A percentile compares a stretch with the other conserved stretches of the same genome.
These are phyloP conservation scores for Fusarium newnesense DNA, from an alignment of 2,329 filamentous ascomycete species.

Conservation along the genomic window DNA sequence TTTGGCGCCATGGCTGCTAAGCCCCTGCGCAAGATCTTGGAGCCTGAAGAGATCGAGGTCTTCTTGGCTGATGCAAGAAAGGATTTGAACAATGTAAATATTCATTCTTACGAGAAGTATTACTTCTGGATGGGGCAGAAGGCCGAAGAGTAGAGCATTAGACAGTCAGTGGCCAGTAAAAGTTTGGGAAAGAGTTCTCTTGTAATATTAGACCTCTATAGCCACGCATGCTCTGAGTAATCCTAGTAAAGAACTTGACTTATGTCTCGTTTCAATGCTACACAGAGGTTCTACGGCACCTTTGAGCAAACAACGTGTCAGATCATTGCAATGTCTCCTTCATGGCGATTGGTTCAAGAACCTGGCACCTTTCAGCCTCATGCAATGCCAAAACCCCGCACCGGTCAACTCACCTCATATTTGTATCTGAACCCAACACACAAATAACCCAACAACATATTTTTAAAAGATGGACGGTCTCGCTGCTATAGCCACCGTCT, in stretches of 20 bases:
- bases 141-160: background rate
- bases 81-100: slow-evolving; percentile 19
- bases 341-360: background rate
- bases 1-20: slow-evolving; percentile 41
- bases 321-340: too few species aligned
- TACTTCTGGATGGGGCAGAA: slow-evolving; percentile 43
- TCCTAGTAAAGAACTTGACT: too few species aligned
- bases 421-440: too few species aligned
- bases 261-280: too few species aligned
- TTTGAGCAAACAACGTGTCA: too few species aligned
- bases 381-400: background rate
- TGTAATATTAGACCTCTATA: rapidly evolving
- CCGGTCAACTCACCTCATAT: background rate
- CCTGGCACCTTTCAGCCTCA: background rate
- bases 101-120: slow-evolving; percentile 40
- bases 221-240: too few species aligned
- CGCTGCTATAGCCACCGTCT: too few species aligned
- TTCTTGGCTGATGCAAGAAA: slow-evolving; percentile 31
- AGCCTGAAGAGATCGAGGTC: slow-evolving; percentile 26
- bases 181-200: rapidly evolving
- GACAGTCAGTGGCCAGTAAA: rapidly evolving
- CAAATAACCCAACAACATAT: too few species aligned
- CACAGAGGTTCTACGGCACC: too few species aligned
- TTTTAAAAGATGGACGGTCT: too few species aligned
- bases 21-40: slow-evolving; percentile 31